Conservation (phyloP, 2,329 filamentous ascomycete genomes). For the Alternaria angustiovoidea region DNA sequence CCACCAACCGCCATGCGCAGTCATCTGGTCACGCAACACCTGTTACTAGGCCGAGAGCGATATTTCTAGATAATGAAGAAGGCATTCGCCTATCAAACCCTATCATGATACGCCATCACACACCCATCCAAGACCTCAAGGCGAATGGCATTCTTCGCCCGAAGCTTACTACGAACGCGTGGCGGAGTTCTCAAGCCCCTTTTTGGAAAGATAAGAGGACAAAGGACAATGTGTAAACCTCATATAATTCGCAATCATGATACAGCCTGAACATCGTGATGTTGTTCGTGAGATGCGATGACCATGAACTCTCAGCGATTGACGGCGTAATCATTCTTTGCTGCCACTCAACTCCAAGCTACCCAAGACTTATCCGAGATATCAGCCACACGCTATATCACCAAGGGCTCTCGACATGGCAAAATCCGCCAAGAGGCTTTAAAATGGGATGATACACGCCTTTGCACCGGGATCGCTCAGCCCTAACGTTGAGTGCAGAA, state of each 20-base stretch:
- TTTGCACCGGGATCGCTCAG: background rate
- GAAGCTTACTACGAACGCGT: background rate
- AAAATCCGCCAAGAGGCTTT: background rate
- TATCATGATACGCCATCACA: constrained; percentile 12
- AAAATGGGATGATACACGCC: background rate
- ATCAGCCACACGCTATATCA: background rate
- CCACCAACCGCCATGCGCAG: constrained; percentile 7
- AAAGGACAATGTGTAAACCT: background rate
- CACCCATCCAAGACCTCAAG: constrained; percentile 9
- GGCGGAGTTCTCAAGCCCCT: background rate
- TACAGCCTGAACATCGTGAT: background rate
- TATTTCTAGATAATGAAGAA: constrained; percentile 4
- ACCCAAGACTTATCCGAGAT: background rate
- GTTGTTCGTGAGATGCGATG: background rate
- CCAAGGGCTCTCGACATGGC: background rate
- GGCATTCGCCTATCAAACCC: constrained; percentile 11
- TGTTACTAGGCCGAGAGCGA: constrained; percentile 12
- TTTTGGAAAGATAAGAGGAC: background rate
- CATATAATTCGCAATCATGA: background rate
- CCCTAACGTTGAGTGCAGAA: background rate
- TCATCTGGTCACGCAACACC: constrained; percentile 11
- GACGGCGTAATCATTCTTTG: background rate
- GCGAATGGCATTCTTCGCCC: background rate
- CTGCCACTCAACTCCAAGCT: background rate
- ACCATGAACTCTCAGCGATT: background rate